Conservation (phyloP, 1,284 basidiomycete species). For the Heterobasidion irregulare region DNA sequence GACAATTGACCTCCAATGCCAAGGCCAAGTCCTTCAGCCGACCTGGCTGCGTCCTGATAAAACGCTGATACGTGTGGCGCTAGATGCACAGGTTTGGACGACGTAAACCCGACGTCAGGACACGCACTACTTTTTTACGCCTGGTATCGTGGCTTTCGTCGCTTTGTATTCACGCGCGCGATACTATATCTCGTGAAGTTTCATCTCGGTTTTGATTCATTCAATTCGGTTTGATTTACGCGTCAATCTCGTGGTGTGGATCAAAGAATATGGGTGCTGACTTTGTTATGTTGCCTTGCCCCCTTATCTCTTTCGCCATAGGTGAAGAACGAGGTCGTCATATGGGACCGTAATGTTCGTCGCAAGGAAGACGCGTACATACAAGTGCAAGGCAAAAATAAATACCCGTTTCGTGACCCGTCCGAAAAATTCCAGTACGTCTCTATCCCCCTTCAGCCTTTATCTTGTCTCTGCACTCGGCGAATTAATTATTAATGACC, state of each 20-base stretch:
- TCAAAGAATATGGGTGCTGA: background rate
- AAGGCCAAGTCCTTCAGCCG: too few species aligned
- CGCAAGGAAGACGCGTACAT: constrained; percentile 70
- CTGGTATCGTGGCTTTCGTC: too few species aligned
- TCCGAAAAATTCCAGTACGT: constrained; percentile 72
- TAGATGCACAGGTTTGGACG: too few species aligned
- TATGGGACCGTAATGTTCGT: constrained; percentile 88
- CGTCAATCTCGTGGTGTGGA: background rate
- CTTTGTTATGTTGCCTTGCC: constrained; percentile 1
- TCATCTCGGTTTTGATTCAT: too few species aligned
- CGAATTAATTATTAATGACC: constrained; percentile 6
- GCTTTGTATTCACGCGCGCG: too few species aligned
- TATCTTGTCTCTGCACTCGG: background rate
- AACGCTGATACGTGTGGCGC: too few species aligned
- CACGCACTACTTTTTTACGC: too few species aligned
- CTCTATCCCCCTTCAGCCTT: background rate
- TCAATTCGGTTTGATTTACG: background rate
- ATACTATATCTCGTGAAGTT: too few species aligned
- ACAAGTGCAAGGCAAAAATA: constrained; percentile 63
- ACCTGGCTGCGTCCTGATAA: too few species aligned
- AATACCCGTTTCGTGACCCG: constrained; percentile 78
- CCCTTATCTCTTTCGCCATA: constrained; percentile 21
- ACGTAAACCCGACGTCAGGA: too few species aligned
- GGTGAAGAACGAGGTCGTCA: constrained; percentile 76
- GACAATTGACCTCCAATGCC: too few species aligned